Percentiles rank a stretch among this genome's conserved stretches.
phyloP scores from a whole-genome alignment of 208 protist species.

The Trypanosoma lewisi region DNA sequence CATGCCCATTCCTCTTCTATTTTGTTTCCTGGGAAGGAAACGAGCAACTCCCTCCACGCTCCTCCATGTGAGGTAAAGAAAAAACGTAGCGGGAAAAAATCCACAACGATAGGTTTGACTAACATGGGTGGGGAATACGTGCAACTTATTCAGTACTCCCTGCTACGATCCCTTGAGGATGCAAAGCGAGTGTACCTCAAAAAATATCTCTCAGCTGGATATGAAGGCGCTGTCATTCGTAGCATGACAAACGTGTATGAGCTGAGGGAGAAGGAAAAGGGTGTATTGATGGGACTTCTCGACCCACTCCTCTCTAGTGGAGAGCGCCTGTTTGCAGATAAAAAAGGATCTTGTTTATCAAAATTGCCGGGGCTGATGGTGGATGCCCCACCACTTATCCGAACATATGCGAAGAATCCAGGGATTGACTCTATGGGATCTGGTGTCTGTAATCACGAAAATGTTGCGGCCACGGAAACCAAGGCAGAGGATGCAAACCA shows the following conservation, averaged over 20 bases:
- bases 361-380: background rate
- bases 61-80: background rate
- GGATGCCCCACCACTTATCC: slow-evolving; percentile 2
- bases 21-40: slow-evolving; percentile 29
- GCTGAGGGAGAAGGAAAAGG: slow-evolving; percentile 65
- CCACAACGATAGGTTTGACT: background rate
- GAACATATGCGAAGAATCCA: slow-evolving; percentile 6
- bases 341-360: background rate
- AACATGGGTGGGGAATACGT: slow-evolving; percentile 62
- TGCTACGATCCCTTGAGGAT: slow-evolving; percentile 52
- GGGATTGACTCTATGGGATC: background rate
- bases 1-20: slow-evolving; percentile 37
- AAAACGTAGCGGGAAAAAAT: background rate
- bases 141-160: slow-evolving; percentile 54
- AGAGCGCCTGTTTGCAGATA: background rate
- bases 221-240: slow-evolving; percentile 84
- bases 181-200: slow-evolving; percentile 48
- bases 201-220: slow-evolving; percentile 43
- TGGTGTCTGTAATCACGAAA: background rate
- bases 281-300: slow-evolving; percentile 42
- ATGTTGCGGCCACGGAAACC: background rate
- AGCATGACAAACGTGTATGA: slow-evolving; percentile 76
- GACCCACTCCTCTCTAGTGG: slow-evolving; percentile 27
- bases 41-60: background rate
- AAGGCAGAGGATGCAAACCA: slow-evolving; percentile 21